Evolutionary conservation across 106 monocot genomes (phyloP), one percentile per base, ranked within the genome.

Genomic region (Amphibolis antarctica): DNA sequence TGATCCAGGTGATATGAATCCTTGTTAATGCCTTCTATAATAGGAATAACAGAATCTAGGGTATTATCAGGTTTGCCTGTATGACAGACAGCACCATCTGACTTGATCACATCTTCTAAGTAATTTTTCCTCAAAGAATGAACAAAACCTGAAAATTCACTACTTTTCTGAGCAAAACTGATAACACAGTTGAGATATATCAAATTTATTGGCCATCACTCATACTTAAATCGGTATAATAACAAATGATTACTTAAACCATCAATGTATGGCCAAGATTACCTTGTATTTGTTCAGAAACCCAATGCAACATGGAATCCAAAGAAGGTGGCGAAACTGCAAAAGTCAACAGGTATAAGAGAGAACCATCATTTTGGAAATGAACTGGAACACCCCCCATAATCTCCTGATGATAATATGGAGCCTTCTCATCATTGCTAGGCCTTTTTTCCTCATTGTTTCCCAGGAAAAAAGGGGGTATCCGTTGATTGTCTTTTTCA

Each of bases 331-430:
- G 89, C 30, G 65, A 75, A 44, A 65, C 21, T 56, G 82, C 86
- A 68, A 76, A 77, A 50, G 86, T 96, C 61, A 96, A 54, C 59
- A 96, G 48, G 47, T 89, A 96, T 57, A 86, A 67, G 70, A 78
- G 64, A n/a, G 84, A 84, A 65, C 94, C 94, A 74, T 89, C 89
- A 84, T 96, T 96, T 75, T 84, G 81, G 74, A 83, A 96, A 63
- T 96, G 81, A 76, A 68, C 71, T 68, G 86, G 86, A 25, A 86
- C 44, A 55, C 93, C 89, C 23, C 73, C 62, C 18, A 48, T 49
- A 73, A 60, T 59, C 29, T 81, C 71, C 30, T 55, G 69, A 66
- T 9, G 53, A 53, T 46, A 53, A 60, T 45, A 28, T 52, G 22
- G 53, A 51, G 63, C 63, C 23, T 70, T 69, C 51, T 75, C 69